Base-by-base conservation (phyloP, 345 rosid species). In the Noccaea caerulescens region DNA sequence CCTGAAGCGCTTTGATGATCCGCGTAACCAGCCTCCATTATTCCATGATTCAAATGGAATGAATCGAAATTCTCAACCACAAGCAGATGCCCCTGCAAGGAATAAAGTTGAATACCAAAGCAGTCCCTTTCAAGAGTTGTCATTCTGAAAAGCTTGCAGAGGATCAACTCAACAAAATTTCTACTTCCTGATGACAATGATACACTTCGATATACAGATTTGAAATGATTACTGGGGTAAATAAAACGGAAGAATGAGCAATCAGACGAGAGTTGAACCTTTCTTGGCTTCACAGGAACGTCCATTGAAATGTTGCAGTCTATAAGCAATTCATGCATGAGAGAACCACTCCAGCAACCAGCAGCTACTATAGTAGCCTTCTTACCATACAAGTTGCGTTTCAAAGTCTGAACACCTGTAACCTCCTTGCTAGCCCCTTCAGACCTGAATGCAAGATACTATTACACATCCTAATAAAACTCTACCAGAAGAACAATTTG, bases 291-390 rank as follows among this genome's bases (percentile, higher is more conserved):
- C 59, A 93, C 88, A 72, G 89, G 94, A 59, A 87, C 77, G 11
- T 83, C 80, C 58, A 86, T 41, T 2, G 63, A 36, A 12, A 82
- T 66, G 55, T 84, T 72, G 70, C 78, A 80, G 38, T 81, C 87
- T 68, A 73, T 83, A 65, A 88, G 71, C 55, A 89, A 67, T 34
- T 85, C 81, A 53, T 73, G 79, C 83, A 83, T 81, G 76, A 91
- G 71, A 80, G 90, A 79, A 7, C 94, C 92, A 80, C 87, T 91
- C 97, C 94, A 93, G 83, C 87, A 83, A 82, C 96, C 97, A 71
- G 94, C 86, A 45, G 98, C 96, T 72, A 93, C 74, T 27, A 89
- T 71, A 69, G 88, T 64, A 13, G 88, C 96, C 82, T 86, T 90
- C 75, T 83, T 85, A 77, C 87, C 56, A 66, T 80, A 79, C 82